Evolutionary conservation across 148 eudicot species (phyloP).

Genomic region (Agrostemma githago): DNA sequence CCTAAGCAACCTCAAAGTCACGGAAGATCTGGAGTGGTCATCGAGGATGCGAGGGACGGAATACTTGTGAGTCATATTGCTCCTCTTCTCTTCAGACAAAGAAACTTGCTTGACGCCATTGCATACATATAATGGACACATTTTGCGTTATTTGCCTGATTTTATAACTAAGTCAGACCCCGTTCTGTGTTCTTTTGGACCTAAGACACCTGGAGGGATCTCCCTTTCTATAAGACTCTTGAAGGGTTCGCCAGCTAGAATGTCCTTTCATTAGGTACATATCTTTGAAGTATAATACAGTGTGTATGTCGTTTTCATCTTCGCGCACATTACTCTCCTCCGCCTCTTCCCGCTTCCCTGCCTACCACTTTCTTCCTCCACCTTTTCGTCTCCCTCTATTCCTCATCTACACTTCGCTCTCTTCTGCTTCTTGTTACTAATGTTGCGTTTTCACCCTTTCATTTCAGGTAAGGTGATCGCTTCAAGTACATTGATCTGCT

Average conservation of each 20-base stretch:
- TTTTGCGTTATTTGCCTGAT: background rate
- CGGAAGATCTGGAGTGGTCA: constrained; percentile 74
- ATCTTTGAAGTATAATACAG: background rate
- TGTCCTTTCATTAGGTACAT: background rate
- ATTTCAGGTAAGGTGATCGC: too few relatives aligned
- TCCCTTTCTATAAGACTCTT: background rate
- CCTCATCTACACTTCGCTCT: too few relatives aligned
- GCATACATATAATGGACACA: background rate
- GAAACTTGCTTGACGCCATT: background rate
- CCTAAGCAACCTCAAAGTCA: constrained; percentile 50
- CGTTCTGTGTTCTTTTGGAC: too few relatives aligned
- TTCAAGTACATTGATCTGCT: too few relatives aligned
- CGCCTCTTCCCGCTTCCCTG: too few relatives aligned
- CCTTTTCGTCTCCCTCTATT: too few relatives aligned
- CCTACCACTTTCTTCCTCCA: too few relatives aligned
- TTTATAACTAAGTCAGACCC: background rate
- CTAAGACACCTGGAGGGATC: background rate
- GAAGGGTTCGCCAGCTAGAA: background rate
- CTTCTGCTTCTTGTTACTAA: too few relatives aligned
- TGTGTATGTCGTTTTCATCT: too few relatives aligned
- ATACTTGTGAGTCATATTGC: constrained; percentile 69
- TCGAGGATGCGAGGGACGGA: constrained; percentile 91
- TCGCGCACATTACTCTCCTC: too few relatives aligned
- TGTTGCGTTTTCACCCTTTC: too few relatives aligned
- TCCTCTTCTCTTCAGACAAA: background rate